Evolutionary conservation across 2,329 filamentous ascomycete genomes (phyloP).

Genomic region (Pestalotiopsis fici): DNA sequence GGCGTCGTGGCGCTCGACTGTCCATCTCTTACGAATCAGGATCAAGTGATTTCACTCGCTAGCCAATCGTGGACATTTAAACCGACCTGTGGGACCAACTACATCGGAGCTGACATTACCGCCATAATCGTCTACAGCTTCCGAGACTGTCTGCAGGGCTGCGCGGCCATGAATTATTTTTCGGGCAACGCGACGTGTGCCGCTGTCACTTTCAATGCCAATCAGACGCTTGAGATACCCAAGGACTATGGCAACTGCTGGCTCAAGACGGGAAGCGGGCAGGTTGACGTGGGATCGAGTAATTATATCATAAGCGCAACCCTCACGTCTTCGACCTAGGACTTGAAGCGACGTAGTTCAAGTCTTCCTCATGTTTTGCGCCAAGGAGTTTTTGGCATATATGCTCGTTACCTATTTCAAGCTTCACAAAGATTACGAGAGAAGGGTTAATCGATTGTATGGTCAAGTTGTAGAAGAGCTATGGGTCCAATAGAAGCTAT

Average conservation of each 20-base stretch:
- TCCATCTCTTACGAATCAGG: conserved; percentile 6
- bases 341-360: too few species aligned
- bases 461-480: too few species aligned
- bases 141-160: conserved; percentile 19
- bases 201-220: conserved; percentile 13
- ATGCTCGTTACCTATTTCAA: too few species aligned
- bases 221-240: conserved; percentile 12
- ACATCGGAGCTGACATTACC: conserved; percentile 13
- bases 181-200: conserved; percentile 13
- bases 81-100: conserved; percentile 15
- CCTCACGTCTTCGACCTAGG: background rate
- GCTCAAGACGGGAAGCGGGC: background rate
- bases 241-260: background rate
- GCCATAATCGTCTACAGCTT: conserved; percentile 19
- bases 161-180: conserved; percentile 19
- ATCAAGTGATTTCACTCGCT: conserved; percentile 13
- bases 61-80: conserved; percentile 15
- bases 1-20: conserved; percentile 18
- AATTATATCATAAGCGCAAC: background rate
- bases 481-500: too few species aligned
- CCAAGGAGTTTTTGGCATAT: too few species aligned
- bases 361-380: too few species aligned
- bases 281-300: background rate
- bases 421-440: too few species aligned
- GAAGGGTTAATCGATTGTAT: too few species aligned